Base-by-base conservation (phyloP, 2,329 filamentous ascomycete species). In the Sarocladium oryzae region DNA sequence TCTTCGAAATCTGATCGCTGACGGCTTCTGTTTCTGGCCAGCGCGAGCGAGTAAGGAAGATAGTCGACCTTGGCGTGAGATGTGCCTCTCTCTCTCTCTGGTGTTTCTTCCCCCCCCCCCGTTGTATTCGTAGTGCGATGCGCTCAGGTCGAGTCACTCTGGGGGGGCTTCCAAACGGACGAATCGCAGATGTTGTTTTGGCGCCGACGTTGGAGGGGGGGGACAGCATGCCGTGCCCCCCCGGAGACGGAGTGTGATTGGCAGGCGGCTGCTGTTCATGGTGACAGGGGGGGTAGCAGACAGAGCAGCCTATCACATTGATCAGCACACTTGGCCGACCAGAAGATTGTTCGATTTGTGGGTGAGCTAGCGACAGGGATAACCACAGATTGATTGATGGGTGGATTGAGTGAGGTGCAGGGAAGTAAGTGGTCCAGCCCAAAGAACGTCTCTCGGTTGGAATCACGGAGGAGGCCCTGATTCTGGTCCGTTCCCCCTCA, bases 161-260 rank as follows among this genome's bases (percentile, higher is more conserved):
- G n/a, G n/a, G n/a, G n/a, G n/a, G n/a, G n/a, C 13, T 23, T 18
- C 40, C 23, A 50, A 8, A 23, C n/a, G 28, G 46, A 50, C 46
- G 46, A 50, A 50, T 50, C 2, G 20, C 46, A 24, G 18, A 24
- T 16, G 32, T n/a, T 23, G 46, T 23, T 16, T 50, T 50, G 46
- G 32, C 46, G 49, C 49, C 49, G 35, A 48, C 48, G n/a, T n/a
- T n/a, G 53, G 48, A 36, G 20, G 23, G n/a, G 49, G 49, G 49
- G 52, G 23, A 16, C 24, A 35, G 35, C 32, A 35, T 26, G 8
- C 8, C 30, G 30, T 15, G 13, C 24, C 21, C 40, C 11, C 16
- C 21, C 7, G 7, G n/a, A n/a, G 26, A 26, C 16, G 15, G 24
- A 10, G 28, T 23, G 20, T 35, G 21, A 26, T 50, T 50, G 32